phyloP scores from a whole-genome alignment of 805 yeast species.

The Spencermartinsiella europaea region DNA sequence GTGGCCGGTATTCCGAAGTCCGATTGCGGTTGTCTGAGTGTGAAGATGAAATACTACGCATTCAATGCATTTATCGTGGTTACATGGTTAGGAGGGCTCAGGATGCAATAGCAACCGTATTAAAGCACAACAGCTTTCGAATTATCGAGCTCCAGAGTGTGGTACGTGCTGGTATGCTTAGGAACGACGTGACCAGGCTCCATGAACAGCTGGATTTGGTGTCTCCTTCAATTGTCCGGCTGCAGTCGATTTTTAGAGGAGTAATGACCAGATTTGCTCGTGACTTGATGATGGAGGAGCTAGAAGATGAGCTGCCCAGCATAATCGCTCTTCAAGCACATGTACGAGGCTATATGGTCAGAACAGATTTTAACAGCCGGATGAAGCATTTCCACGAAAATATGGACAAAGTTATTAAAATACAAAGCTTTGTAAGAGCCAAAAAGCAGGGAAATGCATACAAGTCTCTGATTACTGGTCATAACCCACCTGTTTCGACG shows the following conservation, averaged over 20 bases:
- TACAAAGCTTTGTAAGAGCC: constrained; percentile 72
- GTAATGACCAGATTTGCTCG: constrained; percentile 31
- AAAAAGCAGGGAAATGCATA: constrained; percentile 67
- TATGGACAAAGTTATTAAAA: constrained; percentile 53
- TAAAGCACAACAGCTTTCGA: constrained; percentile 4
- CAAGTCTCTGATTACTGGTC: constrained; percentile 58
- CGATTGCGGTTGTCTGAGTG: constrained; percentile 48
- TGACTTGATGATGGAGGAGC: constrained; percentile 29
- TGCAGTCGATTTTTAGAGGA: constrained; percentile 37
- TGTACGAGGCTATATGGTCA: constrained; percentile 30
- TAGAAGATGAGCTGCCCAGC: constrained; percentile 29
- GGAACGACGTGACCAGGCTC: constrained; percentile 16
- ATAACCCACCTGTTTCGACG: constrained; percentile 72
- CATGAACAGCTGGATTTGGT: constrained; percentile 20
- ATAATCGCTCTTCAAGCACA: constrained; percentile 32
- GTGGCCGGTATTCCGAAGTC: constrained; percentile 13
- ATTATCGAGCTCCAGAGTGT: constrained; percentile 50
- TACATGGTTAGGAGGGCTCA: constrained; percentile 36
- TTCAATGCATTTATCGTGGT: constrained; percentile 59
- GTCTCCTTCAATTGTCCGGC: constrained; percentile 23
- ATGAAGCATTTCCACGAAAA: constrained; percentile 50
- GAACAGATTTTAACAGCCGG: constrained; percentile 24
- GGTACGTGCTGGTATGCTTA: constrained; percentile 41
- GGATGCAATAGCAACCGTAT: constrained; percentile 19
- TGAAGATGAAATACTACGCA: constrained; percentile 34